Evolutionary conservation across 495 filamentous ascomycete genomes (phyloP).

Genomic region (Daldinia bambusicola): DNA sequence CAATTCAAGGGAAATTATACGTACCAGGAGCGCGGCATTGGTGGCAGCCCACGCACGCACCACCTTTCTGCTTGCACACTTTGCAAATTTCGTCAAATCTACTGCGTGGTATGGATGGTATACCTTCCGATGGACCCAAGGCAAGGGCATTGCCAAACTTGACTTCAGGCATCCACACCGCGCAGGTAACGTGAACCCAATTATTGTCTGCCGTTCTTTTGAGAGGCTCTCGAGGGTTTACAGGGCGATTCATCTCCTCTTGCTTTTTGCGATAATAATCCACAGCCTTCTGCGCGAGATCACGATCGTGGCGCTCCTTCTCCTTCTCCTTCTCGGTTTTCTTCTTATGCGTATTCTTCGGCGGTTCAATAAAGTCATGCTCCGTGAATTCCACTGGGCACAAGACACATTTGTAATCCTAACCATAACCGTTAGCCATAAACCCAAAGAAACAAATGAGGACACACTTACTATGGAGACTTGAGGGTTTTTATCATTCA

Average conservation of each 20-base stretch:
- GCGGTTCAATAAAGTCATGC: conserved; percentile 84
- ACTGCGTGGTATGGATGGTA: conserved; percentile 76
- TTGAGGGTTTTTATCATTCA: conserved; percentile 87
- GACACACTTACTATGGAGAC: conserved; percentile 77
- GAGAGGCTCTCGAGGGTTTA: conserved; percentile 87
- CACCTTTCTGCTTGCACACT: conserved; percentile 76
- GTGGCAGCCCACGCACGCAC: conserved; percentile 84
- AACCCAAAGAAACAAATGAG: not conserved
- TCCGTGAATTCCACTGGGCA: conserved; percentile 82
- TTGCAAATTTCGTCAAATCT: conserved; percentile 82
- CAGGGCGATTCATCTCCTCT: conserved; percentile 79
- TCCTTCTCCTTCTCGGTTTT: conserved; percentile 93
- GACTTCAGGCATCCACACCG: conserved; percentile 89
- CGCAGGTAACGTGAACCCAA: conserved; percentile 97
- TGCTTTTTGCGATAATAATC: conserved; percentile 85
- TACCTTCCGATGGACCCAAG: conserved; percentile 86
- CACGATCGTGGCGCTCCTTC: conserved; percentile 84
- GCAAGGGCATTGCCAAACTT: conserved; percentile 86
- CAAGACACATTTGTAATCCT: conserved; percentile 90
- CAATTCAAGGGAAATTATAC: conserved; percentile 18
- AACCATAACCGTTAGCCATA: conserved; percentile 44
- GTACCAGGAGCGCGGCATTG: conserved; percentile 74
- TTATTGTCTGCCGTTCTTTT: conserved; percentile 95
- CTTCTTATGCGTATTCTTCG: conserved; percentile 87
- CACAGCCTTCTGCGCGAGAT: conserved; percentile 75